A percentile compares a stretch with the other conserved stretches of the same genome.
Evolutionary conservation across 805 yeast genomes (phyloP).

Genomic region (Cyberlindnera mississippiensis): DNA sequence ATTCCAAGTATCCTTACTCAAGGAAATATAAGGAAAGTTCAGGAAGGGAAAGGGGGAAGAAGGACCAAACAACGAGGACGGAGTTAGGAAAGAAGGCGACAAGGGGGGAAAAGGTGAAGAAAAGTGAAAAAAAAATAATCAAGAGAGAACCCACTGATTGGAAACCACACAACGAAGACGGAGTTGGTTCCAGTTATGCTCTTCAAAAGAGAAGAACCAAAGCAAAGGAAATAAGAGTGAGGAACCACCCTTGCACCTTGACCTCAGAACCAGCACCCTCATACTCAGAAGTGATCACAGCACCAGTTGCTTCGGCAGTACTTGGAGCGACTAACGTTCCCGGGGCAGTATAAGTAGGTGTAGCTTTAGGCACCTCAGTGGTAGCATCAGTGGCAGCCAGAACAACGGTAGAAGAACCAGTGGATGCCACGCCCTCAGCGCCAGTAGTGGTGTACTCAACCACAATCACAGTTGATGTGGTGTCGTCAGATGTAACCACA

Average conservation of each 20-base stretch:
- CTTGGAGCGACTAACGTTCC: too few species aligned
- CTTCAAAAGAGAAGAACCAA: background rate
- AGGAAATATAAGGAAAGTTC: too few species aligned
- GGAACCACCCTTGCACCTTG: background rate
- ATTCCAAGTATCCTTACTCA: too few species aligned
- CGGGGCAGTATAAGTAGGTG: background rate
- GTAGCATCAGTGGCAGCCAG: background rate
- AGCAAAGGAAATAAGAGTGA: background rate
- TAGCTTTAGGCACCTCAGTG: background rate
- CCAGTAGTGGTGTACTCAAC: background rate
- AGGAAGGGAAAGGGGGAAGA: too few species aligned
- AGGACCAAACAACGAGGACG: too few species aligned
- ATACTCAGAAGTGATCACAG: background rate
- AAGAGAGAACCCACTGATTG: too few species aligned
- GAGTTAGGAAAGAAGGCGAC: too few species aligned
- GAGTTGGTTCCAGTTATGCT: too few species aligned
- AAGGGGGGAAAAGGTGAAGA: too few species aligned
- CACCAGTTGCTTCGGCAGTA: background rate
- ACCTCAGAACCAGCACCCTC: background rate
- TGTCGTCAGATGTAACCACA: background rate
- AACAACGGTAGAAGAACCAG: background rate
- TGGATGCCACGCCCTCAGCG: constrained; percentile 23
- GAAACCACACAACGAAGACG: too few species aligned
- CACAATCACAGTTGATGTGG: background rate
- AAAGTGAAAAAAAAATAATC: too few species aligned